Base-by-base conservation (phyloP, 1,139 yeast genomes). In the Lodderomyces oxycetoniae region DNA sequence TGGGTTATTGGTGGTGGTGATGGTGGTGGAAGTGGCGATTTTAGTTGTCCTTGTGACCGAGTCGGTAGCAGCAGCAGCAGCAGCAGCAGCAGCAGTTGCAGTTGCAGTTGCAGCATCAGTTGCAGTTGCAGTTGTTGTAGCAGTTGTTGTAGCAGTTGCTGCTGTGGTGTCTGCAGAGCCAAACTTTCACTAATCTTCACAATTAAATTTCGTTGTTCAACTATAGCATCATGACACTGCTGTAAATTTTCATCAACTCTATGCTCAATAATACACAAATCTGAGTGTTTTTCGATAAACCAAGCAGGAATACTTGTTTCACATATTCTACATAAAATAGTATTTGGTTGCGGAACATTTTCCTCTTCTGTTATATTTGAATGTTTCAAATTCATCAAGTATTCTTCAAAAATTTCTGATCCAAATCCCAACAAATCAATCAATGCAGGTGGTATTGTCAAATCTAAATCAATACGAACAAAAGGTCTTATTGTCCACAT, bases 281-380 rank as follows among this genome's bases (percentile, higher is more conserved):
- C 95, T 2, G 93, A 81, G 57, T 93, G 99, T 34, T 81, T 74
- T 49, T 89, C 98, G 33, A 91, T 68, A 80, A 95, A 91, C 98
- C 98, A 93, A 1, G 91, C 87, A 1, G 96, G 96, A n/a, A 89
- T 78, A 34, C 75, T 74, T 19, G 79, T 77, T 50, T 93, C 99
- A 57, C 99, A 93, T 14, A 93, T 88, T 34, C 96, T 71, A 55
- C 99, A 93, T 27, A 89, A 63, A 29, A 87, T 85, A 30, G 79
- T 68, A 25, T 80, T 80, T 0, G 95, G 95, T 20, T 78, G 73
- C 0, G 95, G 95, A 0, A 84, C 75, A 17, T 72, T 67, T 12
- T 63, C 69, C 44, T 79, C 83, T 43, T 80, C 81, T 5, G 77
- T 68, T 4, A 80, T 67, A 15, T 77, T 82, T 33, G 71, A 55